Evolutionary conservation across 192 early-diverging fungal genomes (phyloP).

Genomic region (Backusella mclennaniae): DNA sequence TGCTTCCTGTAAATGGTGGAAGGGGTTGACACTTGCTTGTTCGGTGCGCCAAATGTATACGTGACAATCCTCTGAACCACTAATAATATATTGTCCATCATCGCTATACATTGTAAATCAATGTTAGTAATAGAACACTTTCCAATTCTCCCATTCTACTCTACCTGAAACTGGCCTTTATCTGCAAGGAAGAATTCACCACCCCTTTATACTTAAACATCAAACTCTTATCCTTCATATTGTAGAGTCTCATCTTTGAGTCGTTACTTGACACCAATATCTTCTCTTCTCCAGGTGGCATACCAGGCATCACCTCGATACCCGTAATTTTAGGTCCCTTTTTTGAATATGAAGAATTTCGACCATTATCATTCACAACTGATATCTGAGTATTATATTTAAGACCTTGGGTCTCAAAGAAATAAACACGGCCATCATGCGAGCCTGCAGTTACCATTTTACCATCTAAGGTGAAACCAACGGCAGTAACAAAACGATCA

Average conservation of each 20-base stretch:
- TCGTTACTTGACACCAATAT: conserved; percentile 75
- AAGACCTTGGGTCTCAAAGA: conserved; percentile 74
- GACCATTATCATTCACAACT: conserved; percentile 30
- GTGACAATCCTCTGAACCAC: conserved; percentile 73
- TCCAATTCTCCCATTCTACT: not conserved
- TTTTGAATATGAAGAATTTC: conserved; percentile 48
- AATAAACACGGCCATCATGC: conserved; percentile 68
- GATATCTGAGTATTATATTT: conserved; percentile 81
- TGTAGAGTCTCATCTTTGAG: conserved; percentile 73
- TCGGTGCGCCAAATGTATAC: conserved; percentile 69
- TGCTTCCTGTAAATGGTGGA: conserved; percentile 16
- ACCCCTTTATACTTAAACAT: conserved; percentile 77
- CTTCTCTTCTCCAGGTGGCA: conserved; percentile 54
- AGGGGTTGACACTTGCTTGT: not conserved
- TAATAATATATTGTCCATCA: conserved; percentile 75
- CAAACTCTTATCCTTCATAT: conserved; percentile 67
- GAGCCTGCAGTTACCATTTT: conserved; percentile 69
- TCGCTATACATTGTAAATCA: conserved; percentile 32
- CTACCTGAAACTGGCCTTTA: conserved; percentile 65
- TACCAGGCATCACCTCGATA: conserved; percentile 59
- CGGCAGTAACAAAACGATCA: conserved; percentile 72
- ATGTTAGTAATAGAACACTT: not conserved
- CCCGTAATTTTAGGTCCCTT: conserved; percentile 75
- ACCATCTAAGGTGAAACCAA: conserved; percentile 70
- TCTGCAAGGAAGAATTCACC: conserved; percentile 62